These are phyloP conservation scores for Vaccinium darrowii DNA, from an alignment of 148 eudicot genomes.

Conservation along the genomic window DNA sequence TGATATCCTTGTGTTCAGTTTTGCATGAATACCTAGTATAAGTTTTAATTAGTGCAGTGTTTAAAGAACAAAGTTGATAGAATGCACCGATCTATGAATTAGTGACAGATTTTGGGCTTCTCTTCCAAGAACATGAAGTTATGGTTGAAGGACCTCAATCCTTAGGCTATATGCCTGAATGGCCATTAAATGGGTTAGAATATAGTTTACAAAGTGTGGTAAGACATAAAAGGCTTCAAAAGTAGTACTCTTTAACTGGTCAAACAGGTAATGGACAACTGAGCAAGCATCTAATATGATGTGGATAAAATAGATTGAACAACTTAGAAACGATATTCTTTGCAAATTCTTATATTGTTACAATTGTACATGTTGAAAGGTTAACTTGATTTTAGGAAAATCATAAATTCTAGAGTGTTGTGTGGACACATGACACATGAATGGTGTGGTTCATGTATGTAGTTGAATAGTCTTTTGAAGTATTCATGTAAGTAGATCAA, in stretches of 20 bases:
- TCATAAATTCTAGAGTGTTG: too few relatives aligned
- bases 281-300: neutral
- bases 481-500: too few relatives aligned
- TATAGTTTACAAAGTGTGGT: neutral
- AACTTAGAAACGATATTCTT: neutral
- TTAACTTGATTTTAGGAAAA: too few relatives aligned
- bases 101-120: neutral
- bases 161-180: neutral
- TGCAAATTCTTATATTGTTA: neutral
- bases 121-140: neutral
- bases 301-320: neutral
- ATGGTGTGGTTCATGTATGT: too few relatives aligned
- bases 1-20: neutral
- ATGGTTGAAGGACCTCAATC: neutral
- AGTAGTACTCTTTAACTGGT: neutral
- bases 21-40: neutral
- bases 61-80: slow-evolving; percentile 8
- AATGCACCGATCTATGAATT: neutral
- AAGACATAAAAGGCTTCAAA: neutral
- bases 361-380: neutral
- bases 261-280: neutral
- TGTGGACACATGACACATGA: too few relatives aligned
- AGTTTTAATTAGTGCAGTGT: neutral
- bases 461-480: too few relatives aligned
- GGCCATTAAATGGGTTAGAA: neutral